A percentile compares a stretch with the other conserved stretches of the same genome.
Evolutionary conservation across 2,329 filamentous ascomycete species (phyloP).

Genomic region (Coniochaeta ligniaria): DNA sequence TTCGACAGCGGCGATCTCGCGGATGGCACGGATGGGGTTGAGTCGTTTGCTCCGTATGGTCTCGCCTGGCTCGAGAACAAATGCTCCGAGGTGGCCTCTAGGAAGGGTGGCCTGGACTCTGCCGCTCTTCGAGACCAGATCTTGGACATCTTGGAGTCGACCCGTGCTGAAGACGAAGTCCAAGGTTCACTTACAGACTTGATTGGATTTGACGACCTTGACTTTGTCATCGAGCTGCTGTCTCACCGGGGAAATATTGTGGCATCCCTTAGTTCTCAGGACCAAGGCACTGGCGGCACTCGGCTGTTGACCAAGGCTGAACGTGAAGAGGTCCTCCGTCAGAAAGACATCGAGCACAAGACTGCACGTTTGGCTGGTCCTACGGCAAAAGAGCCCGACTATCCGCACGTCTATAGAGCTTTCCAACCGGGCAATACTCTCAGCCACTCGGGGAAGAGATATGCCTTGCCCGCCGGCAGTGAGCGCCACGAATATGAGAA

Average conservation of each 20-base stretch:
- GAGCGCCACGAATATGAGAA: conserved; percentile 63
- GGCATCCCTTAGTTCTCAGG: conserved; percentile 14
- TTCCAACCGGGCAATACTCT: conserved; percentile 82
- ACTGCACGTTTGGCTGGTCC: conserved; percentile 61
- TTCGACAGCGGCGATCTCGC: conserved; percentile 32
- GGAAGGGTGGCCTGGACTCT: conserved; percentile 59
- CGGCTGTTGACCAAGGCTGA: conserved; percentile 68
- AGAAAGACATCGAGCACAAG: conserved; percentile 79
- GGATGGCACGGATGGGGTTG: conserved; percentile 26
- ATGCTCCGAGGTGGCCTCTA: conserved; percentile 58
- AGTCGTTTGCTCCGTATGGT: conserved; percentile 34
- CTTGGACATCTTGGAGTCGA: conserved; percentile 62
- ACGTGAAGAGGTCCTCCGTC: conserved; percentile 69
- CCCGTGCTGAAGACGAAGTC: conserved; percentile 71
- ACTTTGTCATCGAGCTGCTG: conserved; percentile 88
- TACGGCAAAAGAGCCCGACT: conserved; percentile 66
- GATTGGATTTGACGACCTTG: conserved; percentile 86
- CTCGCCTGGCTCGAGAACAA: conserved; percentile 64
- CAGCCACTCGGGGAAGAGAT: conserved; percentile 72
- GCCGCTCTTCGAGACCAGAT: conserved; percentile 73
- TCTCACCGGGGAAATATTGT: conserved; percentile 65
- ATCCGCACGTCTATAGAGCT: conserved; percentile 87
- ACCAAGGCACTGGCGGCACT: background rate
- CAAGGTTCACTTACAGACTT: conserved; percentile 86
- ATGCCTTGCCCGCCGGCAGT: conserved; percentile 71